Percentiles rank a stretch among this genome's conserved stretches.
phyloP scores from a whole-genome alignment of 2,329 filamentous ascomycete species.

The Penicillium expansum region DNA sequence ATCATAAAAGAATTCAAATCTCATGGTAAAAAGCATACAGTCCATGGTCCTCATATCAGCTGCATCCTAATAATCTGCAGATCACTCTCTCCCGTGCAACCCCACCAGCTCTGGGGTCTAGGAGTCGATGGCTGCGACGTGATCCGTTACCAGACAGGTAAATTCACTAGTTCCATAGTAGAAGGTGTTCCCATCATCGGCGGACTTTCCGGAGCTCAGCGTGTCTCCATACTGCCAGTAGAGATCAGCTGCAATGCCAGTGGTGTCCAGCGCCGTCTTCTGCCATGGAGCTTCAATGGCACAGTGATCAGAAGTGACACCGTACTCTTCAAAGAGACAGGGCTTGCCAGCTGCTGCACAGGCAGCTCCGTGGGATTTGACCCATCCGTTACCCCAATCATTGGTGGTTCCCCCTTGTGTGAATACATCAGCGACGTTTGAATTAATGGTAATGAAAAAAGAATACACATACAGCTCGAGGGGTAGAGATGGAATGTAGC shows the following conservation, averaged over 20 bases:
- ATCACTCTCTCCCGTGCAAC: background rate
- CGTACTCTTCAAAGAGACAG: constrained; percentile 44
- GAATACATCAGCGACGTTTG: background rate
- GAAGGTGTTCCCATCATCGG: constrained; percentile 34
- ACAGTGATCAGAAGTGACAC: constrained; percentile 31
- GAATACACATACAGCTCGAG: constrained; percentile 38
- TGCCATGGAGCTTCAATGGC: constrained; percentile 36
- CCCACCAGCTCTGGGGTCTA: background rate
- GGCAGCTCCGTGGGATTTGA: constrained; percentile 45
- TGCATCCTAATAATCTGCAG: background rate
- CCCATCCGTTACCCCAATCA: constrained; percentile 49
- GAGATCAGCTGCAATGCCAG: constrained; percentile 37
- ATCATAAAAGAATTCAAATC: too few species aligned
- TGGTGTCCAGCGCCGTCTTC: constrained; percentile 32
- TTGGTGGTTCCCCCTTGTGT: constrained; percentile 35
- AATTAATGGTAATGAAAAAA: background rate
- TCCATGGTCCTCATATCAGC: background rate
- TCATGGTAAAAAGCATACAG: too few species aligned
- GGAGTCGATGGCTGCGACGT: constrained; percentile 20
- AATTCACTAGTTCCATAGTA: constrained; percentile 34
- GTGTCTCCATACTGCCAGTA: constrained; percentile 42
- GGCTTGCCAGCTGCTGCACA: constrained; percentile 40
- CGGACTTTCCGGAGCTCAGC: constrained; percentile 29
- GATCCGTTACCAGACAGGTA: constrained; percentile 34
- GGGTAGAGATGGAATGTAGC: constrained; percentile 56